phyloP scores from a whole-genome alignment of 192 early-diverging fungal genomes.

The Glomus cerebriforme region DNA sequence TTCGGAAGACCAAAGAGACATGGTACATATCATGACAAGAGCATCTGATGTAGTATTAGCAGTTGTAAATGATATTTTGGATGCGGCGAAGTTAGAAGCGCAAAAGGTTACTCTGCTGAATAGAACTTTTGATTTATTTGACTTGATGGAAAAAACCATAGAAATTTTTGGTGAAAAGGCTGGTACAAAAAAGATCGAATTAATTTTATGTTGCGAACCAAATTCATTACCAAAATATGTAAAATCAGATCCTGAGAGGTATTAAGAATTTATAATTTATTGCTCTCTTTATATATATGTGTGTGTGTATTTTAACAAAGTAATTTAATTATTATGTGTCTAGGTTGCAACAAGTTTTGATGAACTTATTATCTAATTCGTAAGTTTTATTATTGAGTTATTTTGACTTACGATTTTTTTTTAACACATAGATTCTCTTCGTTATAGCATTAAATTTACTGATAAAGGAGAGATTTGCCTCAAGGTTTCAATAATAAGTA shows the following conservation, averaged over 20 bases:
- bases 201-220: conserved; percentile 48
- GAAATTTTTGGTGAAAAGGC: conserved; percentile 47
- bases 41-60: conserved; percentile 47
- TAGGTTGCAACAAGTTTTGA: conserved; percentile 44
- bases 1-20: conserved; percentile 45
- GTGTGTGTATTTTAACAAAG: not conserved
- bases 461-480: conserved; percentile 40
- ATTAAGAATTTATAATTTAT: not conserved
- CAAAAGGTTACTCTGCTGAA: conserved; percentile 48
- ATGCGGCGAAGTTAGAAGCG: conserved; percentile 47
- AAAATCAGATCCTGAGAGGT: conserved; percentile 35
- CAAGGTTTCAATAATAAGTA: conserved; percentile 10
- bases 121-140: conserved; percentile 47
- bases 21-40: conserved; percentile 50
- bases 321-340: conserved; percentile 1
- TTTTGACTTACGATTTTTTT: not conserved
- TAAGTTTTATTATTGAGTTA: conserved; percentile 3
- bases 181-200: conserved; percentile 41
- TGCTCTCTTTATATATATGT: too few relatives aligned
- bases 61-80: conserved; percentile 46
- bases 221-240: conserved; percentile 49
- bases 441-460: conserved; percentile 48
- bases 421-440: not conserved
- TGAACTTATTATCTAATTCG: conserved; percentile 60
- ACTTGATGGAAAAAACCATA: conserved; percentile 45